Base-by-base conservation (phyloP, 2,329 filamentous ascomycete species). In the Pseudogymnoascus destructans region DNA sequence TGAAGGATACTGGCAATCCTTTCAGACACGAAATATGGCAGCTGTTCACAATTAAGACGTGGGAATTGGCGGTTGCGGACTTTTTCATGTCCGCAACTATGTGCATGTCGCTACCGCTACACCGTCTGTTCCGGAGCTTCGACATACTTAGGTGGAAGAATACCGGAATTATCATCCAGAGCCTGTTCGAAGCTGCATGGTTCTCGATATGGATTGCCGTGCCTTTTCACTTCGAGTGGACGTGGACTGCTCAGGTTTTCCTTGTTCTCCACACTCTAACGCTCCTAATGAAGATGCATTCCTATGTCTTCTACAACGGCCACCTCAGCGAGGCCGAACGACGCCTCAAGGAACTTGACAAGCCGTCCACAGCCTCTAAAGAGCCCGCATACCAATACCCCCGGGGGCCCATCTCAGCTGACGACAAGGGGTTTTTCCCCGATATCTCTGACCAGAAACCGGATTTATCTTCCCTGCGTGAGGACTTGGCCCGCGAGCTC, bases 241-340 rank as follows among this genome's bases (percentile, higher is more conserved):
- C 90, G 2, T 98, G 93, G 93, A 98, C 93, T 0, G 85, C 92
- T 2, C 93, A 97, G 69, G 93, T 98, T 36, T 98, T 95, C 71
- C 81, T 98, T 65, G 86, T 91, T 9, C 77, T 98, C 32, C 93
- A 98, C 72, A 86, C 90, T 42, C 82, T 98, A 72, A 86, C 89
- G 6, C 78, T 98, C 17, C 82, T 96, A 56, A 98, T 98, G 93
- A 98, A 98, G 77, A 93, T 97, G 83, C 93, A 98, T 71, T 96
- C 91, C 5, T 98, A 95, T 68, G 87, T 89, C 21, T 98, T 97
- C 71, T 98, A 98, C 75, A 97, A 96, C 66, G 93, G 93, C 9
- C 93, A 98, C 71, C 77, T 98, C 13, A 88, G 86, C 64, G 89
- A 93, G 70, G 95, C 89, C 0, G 82, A 95, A 70, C 84, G 86